Percentiles rank a stretch among this genome's conserved stretches.
Evolutionary conservation across 345 rosid genomes (phyloP).

Genomic region (Arabidopsis thaliana): TAIR10.1 NC_003075.7:11127001-11127500

Average conservation of each 20-base stretch:
- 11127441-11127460: slow-evolving; percentile 78
- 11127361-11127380: slow-evolving; percentile 80
- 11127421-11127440: slow-evolving; percentile 59
- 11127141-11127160: slow-evolving; percentile 90
- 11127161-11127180: slow-evolving; percentile 69
- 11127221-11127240: slow-evolving; percentile 75
- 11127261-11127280: slow-evolving; percentile 73
- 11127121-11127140: slow-evolving; percentile 66
- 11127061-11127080: slow-evolving; percentile 65
- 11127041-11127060: slow-evolving; percentile 86
- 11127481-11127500: slow-evolving; percentile 68
- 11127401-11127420: slow-evolving; percentile 73
- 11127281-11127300: slow-evolving; percentile 67
- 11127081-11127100: slow-evolving; percentile 75
- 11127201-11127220: slow-evolving; percentile 63
- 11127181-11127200: slow-evolving; percentile 63
- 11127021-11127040: slow-evolving; percentile 73
- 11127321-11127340: slow-evolving; percentile 84
- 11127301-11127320: slow-evolving; percentile 70
- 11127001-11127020: slow-evolving; percentile 73
- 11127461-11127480: slow-evolving; percentile 69
- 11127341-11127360: slow-evolving; percentile 82
- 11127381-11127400: slow-evolving; percentile 69
- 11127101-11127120: slow-evolving; percentile 83
- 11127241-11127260: slow-evolving; percentile 74